Base-by-base conservation (phyloP, 371 early-diverging fungal genomes). In the Mortierella sp. region DNA sequence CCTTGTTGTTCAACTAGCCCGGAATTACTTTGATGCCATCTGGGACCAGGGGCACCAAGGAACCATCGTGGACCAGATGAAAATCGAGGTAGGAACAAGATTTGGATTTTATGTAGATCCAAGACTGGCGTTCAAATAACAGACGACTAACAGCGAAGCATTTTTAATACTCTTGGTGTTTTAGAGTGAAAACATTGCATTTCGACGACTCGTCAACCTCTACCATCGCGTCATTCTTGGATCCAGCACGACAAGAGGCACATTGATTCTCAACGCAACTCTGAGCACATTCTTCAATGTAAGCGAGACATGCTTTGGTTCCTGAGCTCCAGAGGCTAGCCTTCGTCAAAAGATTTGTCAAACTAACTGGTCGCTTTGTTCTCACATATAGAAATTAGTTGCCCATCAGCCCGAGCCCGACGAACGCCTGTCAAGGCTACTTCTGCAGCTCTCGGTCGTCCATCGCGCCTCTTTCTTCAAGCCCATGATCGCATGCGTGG, bases 401-500 rank as follows among this genome's bases (percentile, higher is more conserved):
- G 72, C 56, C 3, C 81, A 87, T 56, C 83, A 79, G 48, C 87
- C 88, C 1, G 88, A 88, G 5, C 75, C 80, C 7, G 77, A 68
- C 54, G 87, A 86, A 14, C 63, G 84, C 2, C 70, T 94, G 0
- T 88, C 90, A 27, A 60, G 78, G 21, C 81, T 93, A 35, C 75
- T 94, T 5, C 73, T 81, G 21, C 83, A 88, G 27, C 63, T 94
- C 1, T 91, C 93, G 0, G 80, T 87, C 24, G 54, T 73, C 0
- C 89, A 89, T 58, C 83, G 88, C 1, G 77, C 89, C 0, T 60
- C 80, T 7, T 94, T 94, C 78, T 94, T 88, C 74, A 90, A 91
- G 60, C 92, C 90, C 0, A 89, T 94, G 41, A 88, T 94, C 3
- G 87, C 93, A 0, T 94, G 94, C 76, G 92, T 91, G 16, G 92